Evolutionary conservation across 2,329 filamentous ascomycete genomes (phyloP).

Genomic region (Sodiomyces alkalinus): DNA sequence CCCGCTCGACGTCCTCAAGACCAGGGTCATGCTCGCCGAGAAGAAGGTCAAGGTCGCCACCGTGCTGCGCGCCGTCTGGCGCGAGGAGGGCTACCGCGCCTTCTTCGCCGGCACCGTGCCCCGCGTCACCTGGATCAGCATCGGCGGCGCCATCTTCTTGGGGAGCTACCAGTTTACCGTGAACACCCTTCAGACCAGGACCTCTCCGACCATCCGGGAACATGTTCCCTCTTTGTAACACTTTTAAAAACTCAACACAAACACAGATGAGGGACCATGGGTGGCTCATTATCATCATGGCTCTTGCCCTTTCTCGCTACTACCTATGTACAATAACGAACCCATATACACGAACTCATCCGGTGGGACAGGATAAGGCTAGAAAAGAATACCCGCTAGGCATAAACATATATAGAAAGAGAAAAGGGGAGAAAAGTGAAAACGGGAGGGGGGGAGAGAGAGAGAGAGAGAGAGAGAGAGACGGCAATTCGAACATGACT

Average conservation of each 20-base stretch:
- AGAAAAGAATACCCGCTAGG: no score
- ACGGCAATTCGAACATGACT: no score
- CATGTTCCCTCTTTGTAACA: no score
- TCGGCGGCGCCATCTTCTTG: constrained; percentile 85
- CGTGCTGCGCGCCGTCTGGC: constrained; percentile 50
- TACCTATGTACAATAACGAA: constrained; percentile 1
- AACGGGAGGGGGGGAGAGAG: no score
- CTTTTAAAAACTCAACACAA: no score
- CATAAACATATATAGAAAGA: no score
- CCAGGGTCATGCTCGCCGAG: constrained; percentile 79
- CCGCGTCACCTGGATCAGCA: constrained; percentile 84
- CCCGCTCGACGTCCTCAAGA: constrained; percentile 92
- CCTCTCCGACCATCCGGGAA: no score
- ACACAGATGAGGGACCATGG: no score
- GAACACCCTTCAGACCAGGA: constrained; percentile 48
- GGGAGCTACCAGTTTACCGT: constrained; percentile 84
- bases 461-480: no score
- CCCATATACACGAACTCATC: neutral
- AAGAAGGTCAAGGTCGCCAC: constrained; percentile 43
- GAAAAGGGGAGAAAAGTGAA: no score
- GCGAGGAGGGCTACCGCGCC: constrained; percentile 45
- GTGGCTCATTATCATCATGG: no score
- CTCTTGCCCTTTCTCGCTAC: no score
- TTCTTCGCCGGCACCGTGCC: constrained; percentile 71
- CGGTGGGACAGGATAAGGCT: neutral